A percentile compares a stretch with the other conserved stretches of the same genome.
These are phyloP conservation scores for Syzygium aromaticum DNA, from an alignment of 345 rosid species.

Conservation along the genomic window DNA sequence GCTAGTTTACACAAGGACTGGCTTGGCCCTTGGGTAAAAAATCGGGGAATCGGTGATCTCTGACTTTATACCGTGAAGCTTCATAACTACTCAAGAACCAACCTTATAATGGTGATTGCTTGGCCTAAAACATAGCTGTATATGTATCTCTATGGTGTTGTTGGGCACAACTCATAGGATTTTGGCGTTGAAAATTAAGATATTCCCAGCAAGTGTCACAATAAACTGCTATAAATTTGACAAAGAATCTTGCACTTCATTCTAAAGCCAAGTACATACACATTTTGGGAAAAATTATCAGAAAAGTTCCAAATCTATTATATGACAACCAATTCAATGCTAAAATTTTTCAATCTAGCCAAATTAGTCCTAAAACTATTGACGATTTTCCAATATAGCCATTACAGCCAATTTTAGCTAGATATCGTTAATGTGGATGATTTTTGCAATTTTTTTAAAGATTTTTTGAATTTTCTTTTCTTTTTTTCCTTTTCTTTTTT, in stretches of 20 bases:
- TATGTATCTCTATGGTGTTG: background rate
- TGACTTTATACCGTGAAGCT: background rate
- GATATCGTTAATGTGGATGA: rapidly evolving
- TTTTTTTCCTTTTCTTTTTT: too few species aligned
- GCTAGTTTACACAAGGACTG: background rate
- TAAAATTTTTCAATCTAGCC: background rate
- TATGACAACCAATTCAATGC: rapidly evolving
- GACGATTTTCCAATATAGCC: background rate
- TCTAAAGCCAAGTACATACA: too few species aligned
- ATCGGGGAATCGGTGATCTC: too few species aligned
- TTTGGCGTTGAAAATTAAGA: too few species aligned
- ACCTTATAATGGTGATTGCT: background rate
- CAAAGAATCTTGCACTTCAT: background rate
- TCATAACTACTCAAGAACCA: background rate
- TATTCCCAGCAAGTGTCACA: background rate
- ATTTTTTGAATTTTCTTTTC: background rate
- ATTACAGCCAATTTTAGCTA: rapidly evolving
- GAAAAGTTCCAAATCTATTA: background rate
- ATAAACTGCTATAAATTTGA: background rate
- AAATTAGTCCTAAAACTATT: background rate
- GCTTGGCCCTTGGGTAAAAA: too few species aligned
- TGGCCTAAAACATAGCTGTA: background rate
- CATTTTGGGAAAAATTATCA: background rate
- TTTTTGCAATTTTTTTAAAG: background rate
- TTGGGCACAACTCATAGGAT: background rate